Percentiles rank a stretch among this genome's conserved stretches.
phyloP scores from a whole-genome alignment of 306 rosid genomes.

The Argentina anserina region DNA sequence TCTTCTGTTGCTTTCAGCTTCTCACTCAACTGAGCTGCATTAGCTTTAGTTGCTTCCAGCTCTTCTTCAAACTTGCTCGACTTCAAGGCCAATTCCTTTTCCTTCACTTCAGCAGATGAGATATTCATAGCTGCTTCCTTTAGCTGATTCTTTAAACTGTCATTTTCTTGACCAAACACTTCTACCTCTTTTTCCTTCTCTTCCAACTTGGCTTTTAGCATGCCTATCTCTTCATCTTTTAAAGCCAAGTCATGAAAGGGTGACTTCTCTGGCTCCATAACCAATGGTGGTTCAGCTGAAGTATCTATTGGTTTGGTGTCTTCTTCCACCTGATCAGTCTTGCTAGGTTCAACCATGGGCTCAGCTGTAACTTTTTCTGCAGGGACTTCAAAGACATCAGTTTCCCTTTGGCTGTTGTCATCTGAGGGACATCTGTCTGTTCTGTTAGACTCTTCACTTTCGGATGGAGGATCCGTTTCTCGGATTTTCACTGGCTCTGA shows the following conservation, averaged over 20 bases:
- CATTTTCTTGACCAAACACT: constrained; percentile 34
- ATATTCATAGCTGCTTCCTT: constrained; percentile 42
- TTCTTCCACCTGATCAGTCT: constrained; percentile 31
- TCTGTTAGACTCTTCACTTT: constrained; percentile 30
- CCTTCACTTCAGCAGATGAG: constrained; percentile 43
- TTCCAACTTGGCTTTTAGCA: constrained; percentile 45
- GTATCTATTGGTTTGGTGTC: constrained; percentile 35
- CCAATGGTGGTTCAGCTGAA: constrained; percentile 27
- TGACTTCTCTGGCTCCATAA: constrained; percentile 38
- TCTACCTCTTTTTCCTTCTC: constrained; percentile 51
- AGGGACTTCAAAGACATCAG: constrained; percentile 81
- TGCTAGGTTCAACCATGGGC: constrained; percentile 26
- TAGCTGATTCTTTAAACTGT: constrained; percentile 49
- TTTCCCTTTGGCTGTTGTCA: constrained; percentile 51
- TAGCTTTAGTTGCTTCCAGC: constrained; percentile 44
- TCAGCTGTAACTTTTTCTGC: constrained; percentile 41
- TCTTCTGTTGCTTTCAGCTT: constrained; percentile 50
- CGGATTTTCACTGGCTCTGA: constrained; percentile 34
- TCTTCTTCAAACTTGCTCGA: constrained; percentile 46
- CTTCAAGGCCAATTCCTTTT: constrained; percentile 41
- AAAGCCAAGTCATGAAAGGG: constrained; percentile 34
- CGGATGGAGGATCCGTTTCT: constrained; percentile 31
- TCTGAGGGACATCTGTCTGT: constrained; percentile 26
- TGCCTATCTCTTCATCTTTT: constrained; percentile 45
- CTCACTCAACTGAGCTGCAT: constrained; percentile 36